Evolutionary conservation across 768 basidiomycete species (phyloP).

Genomic region (Trametes cinnabarina): DNA sequence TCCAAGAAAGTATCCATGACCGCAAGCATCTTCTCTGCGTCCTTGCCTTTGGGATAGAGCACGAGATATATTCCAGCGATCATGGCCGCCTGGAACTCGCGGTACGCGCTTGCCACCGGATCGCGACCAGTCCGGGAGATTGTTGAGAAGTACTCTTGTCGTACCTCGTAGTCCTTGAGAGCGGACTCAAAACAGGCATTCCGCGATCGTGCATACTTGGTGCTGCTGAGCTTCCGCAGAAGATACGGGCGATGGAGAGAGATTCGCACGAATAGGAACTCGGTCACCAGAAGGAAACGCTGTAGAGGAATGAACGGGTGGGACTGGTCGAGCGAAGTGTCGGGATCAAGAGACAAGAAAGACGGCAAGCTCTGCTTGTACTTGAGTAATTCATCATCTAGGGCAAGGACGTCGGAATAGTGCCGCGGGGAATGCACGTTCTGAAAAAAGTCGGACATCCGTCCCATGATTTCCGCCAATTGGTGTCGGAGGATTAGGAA

Average conservation of each 20-base stretch:
- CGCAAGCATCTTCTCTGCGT: constrained; percentile 69
- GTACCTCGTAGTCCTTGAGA: constrained; percentile 79
- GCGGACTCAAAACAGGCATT: constrained; percentile 90
- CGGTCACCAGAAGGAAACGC: constrained; percentile 85
- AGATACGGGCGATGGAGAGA: constrained; percentile 88
- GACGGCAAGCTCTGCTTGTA: constrained; percentile 78
- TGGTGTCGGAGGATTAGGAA: constrained; percentile 85
- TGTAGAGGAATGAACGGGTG: constrained; percentile 72
- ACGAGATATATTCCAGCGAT: constrained; percentile 85
- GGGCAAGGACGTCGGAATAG: constrained; percentile 75
- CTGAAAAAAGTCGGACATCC: constrained; percentile 92
- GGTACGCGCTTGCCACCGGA: constrained; percentile 76
- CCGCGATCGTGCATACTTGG: constrained; percentile 79
- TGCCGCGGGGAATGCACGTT: constrained; percentile 74
- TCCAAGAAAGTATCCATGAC: constrained; percentile 78
- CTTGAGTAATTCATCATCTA: constrained; percentile 81
- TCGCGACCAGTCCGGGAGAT: constrained; percentile 63
- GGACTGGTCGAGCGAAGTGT: constrained; percentile 70
- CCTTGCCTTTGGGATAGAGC: constrained; percentile 69
- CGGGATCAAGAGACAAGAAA: constrained; percentile 72
- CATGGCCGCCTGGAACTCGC: constrained; percentile 89
- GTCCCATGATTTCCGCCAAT: constrained; percentile 81
- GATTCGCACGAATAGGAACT: constrained; percentile 83
- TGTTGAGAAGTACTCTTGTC: constrained; percentile 61
- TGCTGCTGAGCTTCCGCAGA: constrained; percentile 71